These are phyloP conservation scores for Heliamphora pulchella DNA, from an alignment of 179 eudicot genomes.

Conservation along the genomic window DNA sequence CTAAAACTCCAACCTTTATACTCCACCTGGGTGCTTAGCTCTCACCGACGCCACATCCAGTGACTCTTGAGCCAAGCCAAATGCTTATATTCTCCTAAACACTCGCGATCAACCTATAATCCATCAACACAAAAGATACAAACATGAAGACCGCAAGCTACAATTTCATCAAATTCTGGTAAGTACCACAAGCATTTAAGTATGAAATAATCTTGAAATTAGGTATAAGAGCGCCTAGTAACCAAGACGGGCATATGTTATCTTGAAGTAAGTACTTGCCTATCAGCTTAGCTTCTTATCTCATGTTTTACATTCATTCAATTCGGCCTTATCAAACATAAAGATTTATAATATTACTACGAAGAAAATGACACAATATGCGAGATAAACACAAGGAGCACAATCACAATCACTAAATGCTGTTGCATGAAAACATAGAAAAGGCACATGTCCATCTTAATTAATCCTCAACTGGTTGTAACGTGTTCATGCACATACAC, in stretches of 20 bases:
- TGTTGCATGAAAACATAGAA: not conserved
- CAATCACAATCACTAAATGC: not conserved
- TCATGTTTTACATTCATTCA: not conserved
- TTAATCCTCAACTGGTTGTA: not conserved
- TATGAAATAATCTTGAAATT: not conserved
- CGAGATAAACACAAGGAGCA: constrained; percentile 2
- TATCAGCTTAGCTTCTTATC: not conserved
- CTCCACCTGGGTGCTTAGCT: too few species aligned
- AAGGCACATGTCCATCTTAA: not conserved
- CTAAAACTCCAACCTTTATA: too few species aligned
- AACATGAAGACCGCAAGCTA: not conserved
- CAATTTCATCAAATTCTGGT: not conserved
- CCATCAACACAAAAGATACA: not conserved
- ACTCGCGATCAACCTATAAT: not conserved
- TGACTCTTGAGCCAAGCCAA: too few species aligned
- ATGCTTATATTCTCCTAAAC: too few species aligned
- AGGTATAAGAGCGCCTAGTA: not conserved
- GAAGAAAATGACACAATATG: not conserved
- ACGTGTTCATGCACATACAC: not conserved
- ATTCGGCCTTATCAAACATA: not conserved
- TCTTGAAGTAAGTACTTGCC: not conserved
- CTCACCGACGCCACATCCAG: too few species aligned
- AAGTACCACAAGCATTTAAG: not conserved
- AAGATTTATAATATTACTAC: not conserved
- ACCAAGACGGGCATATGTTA: not conserved